These are phyloP conservation scores for Colletotrichum siamense DNA, from an alignment of 2,329 filamentous ascomycete genomes.

Conservation along the genomic window DNA sequence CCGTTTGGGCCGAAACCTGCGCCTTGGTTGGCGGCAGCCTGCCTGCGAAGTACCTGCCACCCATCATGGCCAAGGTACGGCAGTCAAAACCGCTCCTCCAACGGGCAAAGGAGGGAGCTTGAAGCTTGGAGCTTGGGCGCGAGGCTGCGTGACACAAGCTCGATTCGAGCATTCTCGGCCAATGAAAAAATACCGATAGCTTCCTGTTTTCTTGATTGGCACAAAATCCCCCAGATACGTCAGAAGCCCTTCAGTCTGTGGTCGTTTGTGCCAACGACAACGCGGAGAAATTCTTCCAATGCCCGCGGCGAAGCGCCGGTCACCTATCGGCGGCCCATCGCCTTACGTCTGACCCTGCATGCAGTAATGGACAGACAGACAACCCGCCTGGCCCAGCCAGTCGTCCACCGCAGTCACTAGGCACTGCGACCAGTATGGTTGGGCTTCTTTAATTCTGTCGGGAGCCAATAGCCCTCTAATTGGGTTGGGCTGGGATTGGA, in stretches of 20 bases:
- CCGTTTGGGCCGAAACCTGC: conserved; percentile 14
- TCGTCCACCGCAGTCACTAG: neutral
- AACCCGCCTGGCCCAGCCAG: neutral
- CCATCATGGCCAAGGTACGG: neutral
- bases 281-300: conserved; percentile 22
- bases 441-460: conserved; percentile 6
- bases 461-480: conserved; percentile 21
- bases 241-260: neutral
- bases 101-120: neutral
- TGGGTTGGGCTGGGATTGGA: conserved; percentile 22
- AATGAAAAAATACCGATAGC: neutral
- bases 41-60: neutral
- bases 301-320: neutral
- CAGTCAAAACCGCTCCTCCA: neutral
- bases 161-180: neutral
- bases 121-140: neutral
- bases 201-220: conserved; percentile 12
- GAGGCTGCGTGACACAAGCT: conserved; percentile 18
- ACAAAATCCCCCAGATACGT: neutral
- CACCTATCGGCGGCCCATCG: conserved; percentile 22
- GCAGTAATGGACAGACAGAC: conserved; percentile 9
- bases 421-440: neutral
- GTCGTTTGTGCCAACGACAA: neutral
- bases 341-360: conserved; percentile 24
- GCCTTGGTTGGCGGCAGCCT: conserved; percentile 2